Percentiles rank a stretch among this genome's conserved stretches.
Conservation (phyloP, 1,139 yeast genomes). For the Casaregolazyma lundiana region DNA sequence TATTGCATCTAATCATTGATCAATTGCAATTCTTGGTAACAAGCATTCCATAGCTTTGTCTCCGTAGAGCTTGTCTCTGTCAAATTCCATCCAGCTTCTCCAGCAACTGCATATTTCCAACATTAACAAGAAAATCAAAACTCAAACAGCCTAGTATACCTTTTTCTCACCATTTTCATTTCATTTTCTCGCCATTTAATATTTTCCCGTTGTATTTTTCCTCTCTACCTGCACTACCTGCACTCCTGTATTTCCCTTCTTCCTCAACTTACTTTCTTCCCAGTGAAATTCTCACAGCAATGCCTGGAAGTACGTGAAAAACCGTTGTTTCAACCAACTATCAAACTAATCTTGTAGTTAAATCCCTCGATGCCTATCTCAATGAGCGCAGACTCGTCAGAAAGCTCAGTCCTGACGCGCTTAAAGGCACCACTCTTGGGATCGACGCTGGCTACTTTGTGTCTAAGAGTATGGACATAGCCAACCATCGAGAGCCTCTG, state of each 20-base stretch:
- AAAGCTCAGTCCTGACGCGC: slow-evolving; percentile 58
- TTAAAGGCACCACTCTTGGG: slow-evolving; percentile 70
- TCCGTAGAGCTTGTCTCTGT: no score
- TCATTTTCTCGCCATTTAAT: not conserved
- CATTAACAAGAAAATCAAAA: no score
- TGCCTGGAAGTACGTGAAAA: slow-evolving; percentile 10
- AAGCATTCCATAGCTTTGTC: no score
- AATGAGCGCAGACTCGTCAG: slow-evolving; percentile 65
- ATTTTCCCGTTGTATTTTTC: not conserved
- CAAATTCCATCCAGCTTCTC: no score
- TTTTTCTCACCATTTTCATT: no score
- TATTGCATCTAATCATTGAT: no score
- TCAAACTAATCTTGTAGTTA: slow-evolving; percentile 36
- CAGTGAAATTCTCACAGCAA: no score
- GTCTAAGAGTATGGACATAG: slow-evolving; percentile 48
- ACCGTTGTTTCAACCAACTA: not conserved
- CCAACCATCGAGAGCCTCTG: slow-evolving; percentile 64
- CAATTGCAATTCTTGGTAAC: no score
- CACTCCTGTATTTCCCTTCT: not conserved
- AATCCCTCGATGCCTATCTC: slow-evolving; percentile 64
- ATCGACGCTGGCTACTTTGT: slow-evolving; percentile 81
- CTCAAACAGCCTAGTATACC: no score
- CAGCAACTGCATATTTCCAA: no score
- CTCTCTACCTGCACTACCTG: not conserved
- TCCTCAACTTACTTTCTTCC: no score